Percentiles rank a stretch among this genome's conserved stretches.
These are phyloP conservation scores for Termitomyces sp. DNA, from an alignment of 768 basidiomycete genomes.

Conservation along the genomic window DNA sequence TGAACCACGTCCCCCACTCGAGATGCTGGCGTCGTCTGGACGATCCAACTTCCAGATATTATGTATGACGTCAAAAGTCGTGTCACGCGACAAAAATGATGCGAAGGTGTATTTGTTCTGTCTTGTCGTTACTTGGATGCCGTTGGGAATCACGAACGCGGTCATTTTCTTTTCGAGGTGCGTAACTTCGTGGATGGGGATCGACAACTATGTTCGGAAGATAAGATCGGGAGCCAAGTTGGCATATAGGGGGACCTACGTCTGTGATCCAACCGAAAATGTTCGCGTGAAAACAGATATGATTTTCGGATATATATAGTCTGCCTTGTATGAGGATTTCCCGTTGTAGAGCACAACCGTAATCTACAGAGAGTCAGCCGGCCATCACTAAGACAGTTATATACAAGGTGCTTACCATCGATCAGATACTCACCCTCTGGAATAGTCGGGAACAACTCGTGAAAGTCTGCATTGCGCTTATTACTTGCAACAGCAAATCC, in stretches of 20 bases:
- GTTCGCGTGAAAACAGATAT: slow-evolving; percentile 98
- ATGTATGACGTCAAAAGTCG: slow-evolving; percentile 91
- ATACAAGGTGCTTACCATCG: slow-evolving; percentile 59
- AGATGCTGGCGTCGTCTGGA: slow-evolving; percentile 49
- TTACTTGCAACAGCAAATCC: slow-evolving; percentile 97
- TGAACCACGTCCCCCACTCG: slow-evolving; percentile 31
- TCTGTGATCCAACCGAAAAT: slow-evolving; percentile 99
- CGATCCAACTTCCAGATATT: slow-evolving; percentile 94
- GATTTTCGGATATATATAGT: slow-evolving; percentile 96
- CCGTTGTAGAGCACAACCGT: slow-evolving; percentile 93
- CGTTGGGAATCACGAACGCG: slow-evolving; percentile 95
- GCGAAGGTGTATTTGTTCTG: slow-evolving; percentile 90
- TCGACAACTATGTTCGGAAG: slow-evolving; percentile 53
- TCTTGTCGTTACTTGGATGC: slow-evolving; percentile 82
- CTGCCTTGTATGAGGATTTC: slow-evolving; percentile 97
- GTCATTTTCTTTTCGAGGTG: slow-evolving; percentile 96
- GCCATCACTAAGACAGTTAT: not conserved
- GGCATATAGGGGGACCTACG: slow-evolving; percentile 42
- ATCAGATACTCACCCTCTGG: slow-evolving; percentile 97
- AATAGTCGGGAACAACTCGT: slow-evolving; percentile 83
- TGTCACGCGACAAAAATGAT: slow-evolving; percentile 94
- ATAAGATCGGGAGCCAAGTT: slow-evolving; percentile 15
- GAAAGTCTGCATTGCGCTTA: slow-evolving; percentile 93
- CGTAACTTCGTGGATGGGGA: slow-evolving; percentile 84
- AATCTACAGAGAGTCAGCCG: slow-evolving; percentile 51